phyloP scores from a whole-genome alignment of 345 rosid genomes.

The Melaleuca quinquenervia region DNA sequence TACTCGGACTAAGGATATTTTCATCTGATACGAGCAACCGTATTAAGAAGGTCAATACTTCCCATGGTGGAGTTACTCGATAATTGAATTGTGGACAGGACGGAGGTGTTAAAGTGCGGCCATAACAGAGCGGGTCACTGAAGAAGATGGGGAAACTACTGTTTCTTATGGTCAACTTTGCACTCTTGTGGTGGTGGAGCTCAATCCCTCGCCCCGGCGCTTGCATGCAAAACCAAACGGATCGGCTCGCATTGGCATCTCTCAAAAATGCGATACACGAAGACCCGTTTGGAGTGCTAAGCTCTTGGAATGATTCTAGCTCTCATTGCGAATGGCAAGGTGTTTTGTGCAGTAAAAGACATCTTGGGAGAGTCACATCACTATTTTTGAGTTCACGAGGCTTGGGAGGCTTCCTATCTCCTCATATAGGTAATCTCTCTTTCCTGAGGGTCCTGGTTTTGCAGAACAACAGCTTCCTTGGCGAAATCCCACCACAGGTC shows the following conservation, averaged over 20 bases:
- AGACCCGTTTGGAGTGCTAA: neutral
- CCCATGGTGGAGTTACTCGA: neutral
- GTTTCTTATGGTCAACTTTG: neutral
- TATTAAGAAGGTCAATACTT: no score
- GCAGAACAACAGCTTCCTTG: neutral
- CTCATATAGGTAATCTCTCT: neutral
- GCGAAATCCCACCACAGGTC: neutral
- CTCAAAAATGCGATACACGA: neutral
- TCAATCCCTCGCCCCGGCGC: fast-evolving
- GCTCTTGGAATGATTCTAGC: neutral
- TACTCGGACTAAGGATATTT: no score
- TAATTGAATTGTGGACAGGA: neutral
- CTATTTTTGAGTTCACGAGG: neutral
- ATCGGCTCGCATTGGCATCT: neutral
- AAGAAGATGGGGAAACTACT: neutral
- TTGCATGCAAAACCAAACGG: neutral
- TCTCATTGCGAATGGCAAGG: neutral
- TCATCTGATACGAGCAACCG: no score
- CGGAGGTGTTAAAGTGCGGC: neutral
- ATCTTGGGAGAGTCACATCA: neutral
- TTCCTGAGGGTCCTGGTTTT: neutral
- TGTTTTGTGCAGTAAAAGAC: neutral
- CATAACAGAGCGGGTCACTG: neutral
- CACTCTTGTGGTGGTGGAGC: neutral
- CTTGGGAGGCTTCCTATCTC: neutral